Evolutionary conservation across 1,139 yeast genomes (phyloP).

Genomic region (Suhomyces guaymorum): DNA sequence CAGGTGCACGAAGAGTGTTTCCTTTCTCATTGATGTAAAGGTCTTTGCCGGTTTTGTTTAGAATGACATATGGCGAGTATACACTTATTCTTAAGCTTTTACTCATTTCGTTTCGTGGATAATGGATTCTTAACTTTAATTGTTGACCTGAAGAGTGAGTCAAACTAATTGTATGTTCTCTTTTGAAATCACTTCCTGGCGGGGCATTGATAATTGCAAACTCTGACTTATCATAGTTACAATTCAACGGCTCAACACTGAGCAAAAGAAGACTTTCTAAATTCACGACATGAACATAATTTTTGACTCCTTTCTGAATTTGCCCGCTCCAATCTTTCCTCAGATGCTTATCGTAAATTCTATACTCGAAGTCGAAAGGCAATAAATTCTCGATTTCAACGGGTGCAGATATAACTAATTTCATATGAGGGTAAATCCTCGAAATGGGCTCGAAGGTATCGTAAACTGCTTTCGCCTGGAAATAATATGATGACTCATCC

Average conservation of each 20-base stretch:
- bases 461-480: conserved; percentile 72
- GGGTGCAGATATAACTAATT: conserved; percentile 78
- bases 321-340: conserved; percentile 67
- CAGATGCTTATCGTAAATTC: conserved; percentile 76
- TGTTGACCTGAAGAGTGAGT: conserved; percentile 65
- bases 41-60: conserved; percentile 77
- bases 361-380: conserved; percentile 77
- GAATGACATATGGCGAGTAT: conserved; percentile 78
- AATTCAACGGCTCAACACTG: conserved; percentile 66
- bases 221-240: conserved; percentile 70
- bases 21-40: conserved; percentile 58
- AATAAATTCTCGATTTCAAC: conserved; percentile 79
- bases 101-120: conserved; percentile 49
- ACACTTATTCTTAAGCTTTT: conserved; percentile 66
- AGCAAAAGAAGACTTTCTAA: conserved; percentile 68
- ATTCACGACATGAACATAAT: conserved; percentile 80
- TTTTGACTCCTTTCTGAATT: conserved; percentile 62
- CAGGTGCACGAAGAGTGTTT: conserved; percentile 49
- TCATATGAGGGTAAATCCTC: conserved; percentile 82
- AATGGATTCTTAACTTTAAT: conserved; percentile 64
- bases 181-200: conserved; percentile 50
- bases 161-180: conserved; percentile 54
- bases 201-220: conserved; percentile 79
- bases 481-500: conserved; percentile 55
- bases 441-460: conserved; percentile 68